These are phyloP conservation scores for Psilocybe azurescens DNA, from an alignment of 768 basidiomycete genomes.

Conservation along the genomic window DNA sequence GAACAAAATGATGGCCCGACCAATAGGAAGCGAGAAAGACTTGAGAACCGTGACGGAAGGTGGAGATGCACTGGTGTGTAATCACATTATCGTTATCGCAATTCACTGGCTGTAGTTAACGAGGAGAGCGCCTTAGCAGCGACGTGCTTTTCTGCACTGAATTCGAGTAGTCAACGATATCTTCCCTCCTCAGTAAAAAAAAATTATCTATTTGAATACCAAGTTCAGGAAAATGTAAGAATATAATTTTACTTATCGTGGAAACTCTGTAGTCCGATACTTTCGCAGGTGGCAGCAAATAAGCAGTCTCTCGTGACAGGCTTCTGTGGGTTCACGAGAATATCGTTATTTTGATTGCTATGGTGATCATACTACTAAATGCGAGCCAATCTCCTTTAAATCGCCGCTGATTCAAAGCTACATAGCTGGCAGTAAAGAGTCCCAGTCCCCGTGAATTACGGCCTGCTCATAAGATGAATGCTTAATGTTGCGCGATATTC, in stretches of 20 bases:
- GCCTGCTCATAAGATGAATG: too few relatives aligned
- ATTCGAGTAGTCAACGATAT: too few relatives aligned
- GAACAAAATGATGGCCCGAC: neutral
- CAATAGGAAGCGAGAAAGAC: slow-evolving; percentile 1
- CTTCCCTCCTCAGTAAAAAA: too few relatives aligned
- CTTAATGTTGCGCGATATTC: too few relatives aligned
- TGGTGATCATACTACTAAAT: too few relatives aligned
- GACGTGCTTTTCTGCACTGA: too few relatives aligned
- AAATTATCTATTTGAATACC: too few relatives aligned
- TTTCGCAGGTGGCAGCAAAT: neutral
- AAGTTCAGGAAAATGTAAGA: too few relatives aligned
- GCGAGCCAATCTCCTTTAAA: neutral
- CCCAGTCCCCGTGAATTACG: neutral
- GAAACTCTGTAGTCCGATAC: neutral
- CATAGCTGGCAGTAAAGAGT: neutral
- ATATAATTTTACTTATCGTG: too few relatives aligned
- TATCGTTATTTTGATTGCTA: neutral
- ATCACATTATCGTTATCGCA: neutral
- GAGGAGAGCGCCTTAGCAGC: too few relatives aligned
- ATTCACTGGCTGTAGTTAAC: neutral
- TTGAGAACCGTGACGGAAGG: neutral
- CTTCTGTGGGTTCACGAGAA: neutral
- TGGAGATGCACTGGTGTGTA: neutral
- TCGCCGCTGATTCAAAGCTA: neutral
- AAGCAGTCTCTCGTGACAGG: too few relatives aligned